phyloP scores from a whole-genome alignment of 495 filamentous ascomycete species.

The Ramalina peruviana region DNA sequence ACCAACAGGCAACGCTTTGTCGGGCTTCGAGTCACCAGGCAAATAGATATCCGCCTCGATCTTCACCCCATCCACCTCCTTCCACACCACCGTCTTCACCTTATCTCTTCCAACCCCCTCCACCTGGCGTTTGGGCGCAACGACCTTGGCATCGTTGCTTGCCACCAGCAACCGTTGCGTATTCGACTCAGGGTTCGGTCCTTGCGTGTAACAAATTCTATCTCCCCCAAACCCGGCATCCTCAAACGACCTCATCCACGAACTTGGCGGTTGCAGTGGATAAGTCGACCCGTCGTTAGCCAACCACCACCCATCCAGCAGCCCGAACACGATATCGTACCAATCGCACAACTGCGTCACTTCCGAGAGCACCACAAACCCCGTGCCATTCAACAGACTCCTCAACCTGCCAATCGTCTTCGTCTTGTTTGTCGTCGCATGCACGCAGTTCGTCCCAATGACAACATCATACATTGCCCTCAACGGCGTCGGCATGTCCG shows the following conservation, averaged over 20 bases:
- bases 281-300: slow-evolving; percentile 36
- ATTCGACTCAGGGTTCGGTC: slow-evolving; percentile 17
- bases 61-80: slow-evolving; percentile 16
- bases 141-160: background rate
- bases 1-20: slow-evolving; percentile 14
- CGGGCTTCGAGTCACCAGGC: slow-evolving; percentile 10
- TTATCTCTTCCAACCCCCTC: background rate
- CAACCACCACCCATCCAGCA: slow-evolving; percentile 42
- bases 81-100: slow-evolving; percentile 25
- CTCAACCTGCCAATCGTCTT: slow-evolving; percentile 21
- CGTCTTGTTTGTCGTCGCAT: slow-evolving; percentile 30
- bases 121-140: background rate
- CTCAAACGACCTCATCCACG: slow-evolving; percentile 28
- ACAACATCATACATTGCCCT: slow-evolving; percentile 24
- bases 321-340: slow-evolving; percentile 36
- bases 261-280: slow-evolving; percentile 21
- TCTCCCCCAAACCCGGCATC: slow-evolving; percentile 28
- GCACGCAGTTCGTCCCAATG: slow-evolving; percentile 34
- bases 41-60: slow-evolving; percentile 30
- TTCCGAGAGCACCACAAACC: slow-evolving; percentile 28
- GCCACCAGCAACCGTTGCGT: slow-evolving; percentile 17
- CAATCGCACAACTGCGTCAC: slow-evolving; percentile 27
- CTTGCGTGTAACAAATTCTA: slow-evolving; percentile 33
- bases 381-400: slow-evolving; percentile 23
- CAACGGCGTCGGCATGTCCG: slow-evolving; percentile 4